Percentiles rank a stretch among this genome's conserved stretches.
Conservation (phyloP, 2,329 filamentous ascomycete species). For the Alternaria tenuissima region DNA sequence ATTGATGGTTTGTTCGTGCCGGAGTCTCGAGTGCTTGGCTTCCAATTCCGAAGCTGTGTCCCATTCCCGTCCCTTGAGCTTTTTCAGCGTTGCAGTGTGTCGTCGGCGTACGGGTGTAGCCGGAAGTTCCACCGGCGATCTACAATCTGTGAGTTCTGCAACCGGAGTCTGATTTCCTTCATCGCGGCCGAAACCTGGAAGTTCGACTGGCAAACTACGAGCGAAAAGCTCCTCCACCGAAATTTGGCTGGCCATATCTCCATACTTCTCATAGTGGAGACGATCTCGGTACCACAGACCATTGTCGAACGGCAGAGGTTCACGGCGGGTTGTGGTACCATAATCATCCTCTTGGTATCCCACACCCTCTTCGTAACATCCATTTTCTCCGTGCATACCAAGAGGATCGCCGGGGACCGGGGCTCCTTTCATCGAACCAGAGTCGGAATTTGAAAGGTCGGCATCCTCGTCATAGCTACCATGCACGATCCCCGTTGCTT, state of each 20-base stretch:
- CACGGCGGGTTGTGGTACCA: background rate
- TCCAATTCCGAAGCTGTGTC: background rate
- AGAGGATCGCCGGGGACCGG: background rate
- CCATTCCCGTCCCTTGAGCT: conserved; percentile 10
- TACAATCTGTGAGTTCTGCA: background rate
- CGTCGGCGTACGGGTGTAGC: background rate
- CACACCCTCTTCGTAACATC: too few relatives aligned
- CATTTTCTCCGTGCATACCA: background rate
- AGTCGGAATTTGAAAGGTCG: too few relatives aligned
- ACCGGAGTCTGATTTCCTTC: background rate
- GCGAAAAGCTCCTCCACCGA: background rate
- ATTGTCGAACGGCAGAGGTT: background rate
- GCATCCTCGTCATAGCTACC: background rate
- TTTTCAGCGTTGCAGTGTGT: conserved; percentile 5
- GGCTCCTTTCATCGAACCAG: background rate
- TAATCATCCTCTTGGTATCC: background rate
- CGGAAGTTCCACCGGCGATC: background rate
- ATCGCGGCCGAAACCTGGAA: background rate
- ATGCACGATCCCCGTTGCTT: background rate
- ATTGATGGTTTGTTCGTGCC: background rate
- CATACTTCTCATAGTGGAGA: background rate
- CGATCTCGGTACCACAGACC: background rate
- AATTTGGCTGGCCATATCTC: background rate
- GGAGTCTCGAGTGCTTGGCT: background rate
- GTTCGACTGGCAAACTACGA: background rate